A percentile compares a stretch with the other conserved stretches of the same genome.
Evolutionary conservation across 2,329 filamentous ascomycete species (phyloP).

Genomic region (Monilinia laxa): DNA sequence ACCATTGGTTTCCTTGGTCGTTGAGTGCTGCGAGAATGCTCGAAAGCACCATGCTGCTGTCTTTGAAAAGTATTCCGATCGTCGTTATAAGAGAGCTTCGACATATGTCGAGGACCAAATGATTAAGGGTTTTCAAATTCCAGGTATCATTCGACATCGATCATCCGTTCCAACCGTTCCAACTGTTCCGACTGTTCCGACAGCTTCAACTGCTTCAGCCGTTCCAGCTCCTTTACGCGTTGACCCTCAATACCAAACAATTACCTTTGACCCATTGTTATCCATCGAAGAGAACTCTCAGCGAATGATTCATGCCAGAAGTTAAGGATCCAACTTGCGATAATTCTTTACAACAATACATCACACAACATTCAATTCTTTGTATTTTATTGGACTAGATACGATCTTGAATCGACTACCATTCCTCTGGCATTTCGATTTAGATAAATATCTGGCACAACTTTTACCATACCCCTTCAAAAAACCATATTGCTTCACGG

Average conservation of each 20-base stretch:
- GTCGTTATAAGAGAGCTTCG: constrained; percentile 82
- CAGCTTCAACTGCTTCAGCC: constrained; percentile 2
- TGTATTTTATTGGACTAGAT: constrained; percentile 41
- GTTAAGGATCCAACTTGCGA: constrained; percentile 23
- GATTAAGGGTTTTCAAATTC: constrained; percentile 55
- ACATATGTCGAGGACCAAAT: constrained; percentile 76
- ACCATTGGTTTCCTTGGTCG: constrained; percentile 71
- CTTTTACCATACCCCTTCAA: constrained; percentile 29
- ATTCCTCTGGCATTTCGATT: constrained; percentile 33
- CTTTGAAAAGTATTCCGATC: constrained; percentile 88
- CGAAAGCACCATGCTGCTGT: constrained; percentile 81
- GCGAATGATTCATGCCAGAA: constrained; percentile 37
- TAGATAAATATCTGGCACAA: constrained; percentile 32
- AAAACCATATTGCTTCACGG: constrained; percentile 30
- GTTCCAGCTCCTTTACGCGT: not conserved
- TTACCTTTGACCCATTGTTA: constrained; percentile 20
- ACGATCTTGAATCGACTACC: constrained; percentile 26
- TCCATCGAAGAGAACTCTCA: constrained; percentile 31
- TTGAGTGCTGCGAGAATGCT: constrained; percentile 84
- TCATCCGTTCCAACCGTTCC: constrained; percentile 11
- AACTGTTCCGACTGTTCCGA: constrained; percentile 21
- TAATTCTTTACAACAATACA: constrained; percentile 12
- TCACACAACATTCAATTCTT: constrained; percentile 33
- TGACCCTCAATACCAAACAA: constrained; percentile 6
- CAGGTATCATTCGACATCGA: constrained; percentile 25